Conservation (phyloP, 768 basidiomycete genomes). For the Russula griseocarnosa region DNA sequence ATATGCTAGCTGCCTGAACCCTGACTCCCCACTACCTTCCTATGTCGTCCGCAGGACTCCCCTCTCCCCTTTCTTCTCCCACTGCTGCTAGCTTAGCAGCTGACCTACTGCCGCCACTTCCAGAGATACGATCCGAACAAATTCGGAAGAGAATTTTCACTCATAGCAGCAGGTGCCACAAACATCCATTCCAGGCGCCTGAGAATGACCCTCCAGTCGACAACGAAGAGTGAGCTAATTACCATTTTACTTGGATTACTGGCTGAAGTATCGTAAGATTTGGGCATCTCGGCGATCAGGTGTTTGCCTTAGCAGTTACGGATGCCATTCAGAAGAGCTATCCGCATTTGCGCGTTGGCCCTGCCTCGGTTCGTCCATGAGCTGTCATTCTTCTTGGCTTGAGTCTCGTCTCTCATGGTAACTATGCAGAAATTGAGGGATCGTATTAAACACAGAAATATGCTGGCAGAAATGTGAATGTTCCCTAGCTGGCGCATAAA, state of each 20-base stretch:
- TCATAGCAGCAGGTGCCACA: background rate
- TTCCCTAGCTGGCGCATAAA: background rate
- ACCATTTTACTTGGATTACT: background rate
- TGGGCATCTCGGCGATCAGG: conserved; percentile 16
- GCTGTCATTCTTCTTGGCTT: background rate
- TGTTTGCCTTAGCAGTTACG: conserved; percentile 11
- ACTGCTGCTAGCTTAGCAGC: too few species aligned
- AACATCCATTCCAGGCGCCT: background rate
- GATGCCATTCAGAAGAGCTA: conserved; percentile 11
- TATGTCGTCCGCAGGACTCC: background rate
- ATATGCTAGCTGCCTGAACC: background rate
- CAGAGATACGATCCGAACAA: background rate
- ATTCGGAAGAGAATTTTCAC: conserved; percentile 6
- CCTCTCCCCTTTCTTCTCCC: background rate
- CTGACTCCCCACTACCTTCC: background rate
- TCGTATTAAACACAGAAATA: background rate
- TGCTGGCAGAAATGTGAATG: conserved; percentile 12
- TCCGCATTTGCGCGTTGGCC: conserved; percentile 10
- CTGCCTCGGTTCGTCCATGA: conserved; percentile 12
- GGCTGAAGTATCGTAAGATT: conserved; percentile 2
- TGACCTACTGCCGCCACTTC: background rate
- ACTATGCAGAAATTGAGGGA: conserved; percentile 15
- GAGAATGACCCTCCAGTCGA: background rate
- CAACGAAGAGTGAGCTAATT: conserved; percentile 2
- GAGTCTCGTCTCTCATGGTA: background rate